Evolutionary conservation across 257 asterid species (phyloP).

Genomic region (Ocimum tenuiflorum): DNA sequence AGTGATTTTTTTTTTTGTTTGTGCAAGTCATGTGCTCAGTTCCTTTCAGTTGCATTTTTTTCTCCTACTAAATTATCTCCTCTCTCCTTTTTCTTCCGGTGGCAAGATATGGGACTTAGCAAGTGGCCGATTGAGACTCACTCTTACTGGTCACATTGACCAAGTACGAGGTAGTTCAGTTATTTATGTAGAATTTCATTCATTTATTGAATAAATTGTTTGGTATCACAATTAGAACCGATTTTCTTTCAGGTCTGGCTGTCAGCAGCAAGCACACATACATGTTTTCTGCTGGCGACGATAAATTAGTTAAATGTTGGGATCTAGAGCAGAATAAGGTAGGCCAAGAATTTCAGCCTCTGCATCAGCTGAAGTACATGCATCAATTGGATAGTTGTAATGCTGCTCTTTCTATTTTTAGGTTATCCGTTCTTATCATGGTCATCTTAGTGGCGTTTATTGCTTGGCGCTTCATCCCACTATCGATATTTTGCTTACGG

Average conservation of each 20-base stretch:
- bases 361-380: background rate
- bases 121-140: conserved; percentile 70
- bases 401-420: conserved; percentile 22
- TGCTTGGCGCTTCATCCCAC: conserved; percentile 95
- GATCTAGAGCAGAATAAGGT: conserved; percentile 99
- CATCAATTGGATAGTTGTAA: conserved; percentile 2
- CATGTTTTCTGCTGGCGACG: conserved; percentile 99
- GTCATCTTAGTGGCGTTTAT: conserved; percentile 97
- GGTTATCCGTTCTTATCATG: conserved; percentile 96
- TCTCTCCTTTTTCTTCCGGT: conserved; percentile 11
- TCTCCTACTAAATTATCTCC: background rate
- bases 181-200: background rate
- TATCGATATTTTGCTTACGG: conserved; percentile 75
- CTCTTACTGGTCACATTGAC: conserved; percentile 87
- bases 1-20: background rate
- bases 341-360: conserved; percentile 8
- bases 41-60: conserved; percentile 5
- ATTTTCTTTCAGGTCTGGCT: conserved; percentile 65
- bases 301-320: conserved; percentile 96
- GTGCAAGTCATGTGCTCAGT: background rate
- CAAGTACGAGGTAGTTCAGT: conserved; percentile 71
- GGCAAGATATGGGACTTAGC: conserved; percentile 90
- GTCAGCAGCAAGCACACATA: conserved; percentile 81
- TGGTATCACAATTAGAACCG: background rate
- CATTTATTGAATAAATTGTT: background rate